These are phyloP conservation scores for Angomonas deanei DNA, from an alignment of 208 protist species.

Conservation along the genomic window DNA sequence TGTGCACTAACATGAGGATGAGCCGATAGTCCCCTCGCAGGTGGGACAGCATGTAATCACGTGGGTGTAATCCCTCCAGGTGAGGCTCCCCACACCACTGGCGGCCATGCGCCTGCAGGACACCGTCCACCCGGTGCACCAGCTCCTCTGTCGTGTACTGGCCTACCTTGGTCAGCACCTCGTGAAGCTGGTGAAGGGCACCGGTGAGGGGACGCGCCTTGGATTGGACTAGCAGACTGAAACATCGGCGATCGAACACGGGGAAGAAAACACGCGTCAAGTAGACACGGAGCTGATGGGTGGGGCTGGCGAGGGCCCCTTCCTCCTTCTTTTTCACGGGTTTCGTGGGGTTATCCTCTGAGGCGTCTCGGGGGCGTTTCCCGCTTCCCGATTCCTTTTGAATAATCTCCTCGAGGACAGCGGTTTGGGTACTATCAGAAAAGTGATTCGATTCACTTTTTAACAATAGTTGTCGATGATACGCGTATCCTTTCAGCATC, in stretches of 20 bases:
- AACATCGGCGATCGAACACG: slow-evolving; percentile 58
- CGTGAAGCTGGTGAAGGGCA: slow-evolving; percentile 28
- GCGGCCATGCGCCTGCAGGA: no score
- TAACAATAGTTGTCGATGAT: background rate
- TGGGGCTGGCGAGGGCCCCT: background rate
- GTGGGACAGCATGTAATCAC: background rate
- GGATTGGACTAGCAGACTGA: slow-evolving; percentile 39
- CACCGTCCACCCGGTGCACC: no score
- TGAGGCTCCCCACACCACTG: no score
- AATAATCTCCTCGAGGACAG: background rate
- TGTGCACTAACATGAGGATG: slow-evolving; percentile 38
- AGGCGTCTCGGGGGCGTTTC: background rate
- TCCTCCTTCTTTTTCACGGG: background rate
- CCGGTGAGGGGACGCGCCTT: slow-evolving; percentile 41
- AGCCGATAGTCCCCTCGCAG: slow-evolving; percentile 22
- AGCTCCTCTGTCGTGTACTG: no score
- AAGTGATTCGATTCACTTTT: background rate
- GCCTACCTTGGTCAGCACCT: no score
- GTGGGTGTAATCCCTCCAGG: background rate
- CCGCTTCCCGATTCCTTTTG: background rate
- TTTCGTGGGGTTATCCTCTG: background rate
- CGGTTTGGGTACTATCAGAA: background rate
- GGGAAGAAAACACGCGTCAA: slow-evolving; percentile 27
- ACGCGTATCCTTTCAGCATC: background rate
- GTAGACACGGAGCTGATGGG: slow-evolving; percentile 3